Conservation (phyloP, 176 grass and related monocot genomes). For the Bromus sterilis region DNA sequence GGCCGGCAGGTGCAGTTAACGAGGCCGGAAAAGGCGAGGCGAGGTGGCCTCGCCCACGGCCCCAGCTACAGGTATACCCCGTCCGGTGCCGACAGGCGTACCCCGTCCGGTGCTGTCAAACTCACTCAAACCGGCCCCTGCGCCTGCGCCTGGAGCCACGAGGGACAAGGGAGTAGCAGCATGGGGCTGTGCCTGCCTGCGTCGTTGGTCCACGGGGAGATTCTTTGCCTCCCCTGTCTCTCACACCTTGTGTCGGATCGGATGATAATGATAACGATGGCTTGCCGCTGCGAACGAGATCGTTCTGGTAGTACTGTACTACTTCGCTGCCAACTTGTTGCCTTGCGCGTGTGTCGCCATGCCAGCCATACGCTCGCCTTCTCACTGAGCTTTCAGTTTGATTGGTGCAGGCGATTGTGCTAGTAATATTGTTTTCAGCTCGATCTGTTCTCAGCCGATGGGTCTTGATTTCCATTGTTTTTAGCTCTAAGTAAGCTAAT, state of each 20-base stretch:
- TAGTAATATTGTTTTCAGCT: background rate
- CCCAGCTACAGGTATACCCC: background rate
- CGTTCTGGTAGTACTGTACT: no score
- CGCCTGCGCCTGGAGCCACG: background rate
- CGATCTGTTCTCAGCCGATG: no score
- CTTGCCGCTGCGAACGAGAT: background rate
- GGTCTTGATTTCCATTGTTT: background rate
- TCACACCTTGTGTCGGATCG: background rate
- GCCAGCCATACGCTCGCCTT: background rate
- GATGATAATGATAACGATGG: background rate
- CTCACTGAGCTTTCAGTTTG: background rate
- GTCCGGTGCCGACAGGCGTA: background rate
- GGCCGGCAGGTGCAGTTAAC: background rate
- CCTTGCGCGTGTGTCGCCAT: background rate
- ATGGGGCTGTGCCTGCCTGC: background rate
- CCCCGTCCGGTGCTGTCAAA: background rate
- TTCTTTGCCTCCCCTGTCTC: background rate
- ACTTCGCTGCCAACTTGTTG: background rate
- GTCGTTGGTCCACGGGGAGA: background rate
- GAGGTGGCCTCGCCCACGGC: background rate
- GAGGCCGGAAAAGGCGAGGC: slow-evolving; percentile 12
- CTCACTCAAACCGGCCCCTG: background rate
- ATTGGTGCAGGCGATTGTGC: background rate
- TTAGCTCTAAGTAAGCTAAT: background rate
- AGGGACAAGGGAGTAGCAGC: background rate